A percentile compares a stretch with the other conserved stretches of the same genome.
Evolutionary conservation across 371 early-diverging fungal genomes (phyloP).

Genomic region (Mucor circinelloides): DNA sequence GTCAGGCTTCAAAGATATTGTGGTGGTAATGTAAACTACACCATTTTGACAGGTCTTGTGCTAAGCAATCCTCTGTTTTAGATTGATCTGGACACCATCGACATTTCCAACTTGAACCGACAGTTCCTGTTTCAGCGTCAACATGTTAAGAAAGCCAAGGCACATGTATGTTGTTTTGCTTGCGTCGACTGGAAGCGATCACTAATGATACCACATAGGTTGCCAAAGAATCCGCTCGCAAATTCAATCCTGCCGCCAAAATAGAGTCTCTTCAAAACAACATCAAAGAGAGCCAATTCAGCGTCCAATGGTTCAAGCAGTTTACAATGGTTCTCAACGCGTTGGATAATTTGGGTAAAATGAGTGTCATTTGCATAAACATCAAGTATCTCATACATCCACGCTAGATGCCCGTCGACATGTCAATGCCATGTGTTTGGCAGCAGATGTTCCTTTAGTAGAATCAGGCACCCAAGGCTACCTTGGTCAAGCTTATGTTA

Average conservation of each 20-base stretch:
- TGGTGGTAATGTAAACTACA: conserved; percentile 57
- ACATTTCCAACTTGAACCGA: conserved; percentile 97
- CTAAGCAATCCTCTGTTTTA: conserved; percentile 15
- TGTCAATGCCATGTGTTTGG: conserved; percentile 96
- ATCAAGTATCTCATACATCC: neutral
- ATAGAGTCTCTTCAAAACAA: conserved; percentile 84
- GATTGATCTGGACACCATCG: conserved; percentile 98
- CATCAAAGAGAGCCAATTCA: conserved; percentile 83
- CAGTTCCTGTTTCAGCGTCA: conserved; percentile 96
- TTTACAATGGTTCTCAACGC: conserved; percentile 98
- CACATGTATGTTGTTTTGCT: conserved; percentile 52
- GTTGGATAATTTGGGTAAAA: conserved; percentile 93
- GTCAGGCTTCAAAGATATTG: conserved; percentile 85
- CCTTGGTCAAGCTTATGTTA: conserved; percentile 94
- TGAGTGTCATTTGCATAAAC: neutral
- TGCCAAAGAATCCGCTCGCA: conserved; percentile 75
- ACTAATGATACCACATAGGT: conserved; percentile 47
- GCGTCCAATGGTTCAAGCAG: conserved; percentile 84
- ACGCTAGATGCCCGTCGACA: conserved; percentile 86
- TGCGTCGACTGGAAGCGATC: neutral
- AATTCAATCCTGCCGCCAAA: conserved; percentile 80
- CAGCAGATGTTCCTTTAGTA: conserved; percentile 86
- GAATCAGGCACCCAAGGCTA: conserved; percentile 99
- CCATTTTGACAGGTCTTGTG: neutral
- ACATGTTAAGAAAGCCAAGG: conserved; percentile 95